Evolutionary conservation across 108 stramenopile genomes (phyloP).

Genomic region (Pseudonitzschia multiseries): DNA sequence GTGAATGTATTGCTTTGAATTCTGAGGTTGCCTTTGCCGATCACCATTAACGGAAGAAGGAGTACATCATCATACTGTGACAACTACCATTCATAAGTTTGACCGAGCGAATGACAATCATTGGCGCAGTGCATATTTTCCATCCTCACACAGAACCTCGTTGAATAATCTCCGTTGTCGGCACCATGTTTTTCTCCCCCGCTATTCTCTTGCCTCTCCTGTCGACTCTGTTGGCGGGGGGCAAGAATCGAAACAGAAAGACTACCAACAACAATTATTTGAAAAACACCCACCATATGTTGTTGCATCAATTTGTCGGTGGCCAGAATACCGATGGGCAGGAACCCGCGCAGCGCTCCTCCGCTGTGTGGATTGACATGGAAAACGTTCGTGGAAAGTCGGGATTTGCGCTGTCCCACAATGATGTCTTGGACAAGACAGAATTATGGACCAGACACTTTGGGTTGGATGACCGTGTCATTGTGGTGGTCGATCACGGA

Average conservation of each 20-base stretch:
- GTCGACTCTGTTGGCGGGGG: background rate
- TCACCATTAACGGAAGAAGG: too few relatives aligned
- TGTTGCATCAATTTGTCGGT: conserved; percentile 3
- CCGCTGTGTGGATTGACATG: conserved; percentile 41
- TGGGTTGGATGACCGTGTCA: conserved; percentile 31
- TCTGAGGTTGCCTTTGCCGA: too few relatives aligned
- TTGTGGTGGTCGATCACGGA: conserved; percentile 67
- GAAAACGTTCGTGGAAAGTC: conserved; percentile 73
- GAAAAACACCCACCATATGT: conserved; percentile 5
- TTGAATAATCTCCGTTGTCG: too few relatives aligned
- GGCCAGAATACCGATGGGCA: background rate
- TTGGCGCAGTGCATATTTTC: too few relatives aligned
- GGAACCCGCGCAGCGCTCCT: background rate
- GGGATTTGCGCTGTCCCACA: conserved; percentile 55
- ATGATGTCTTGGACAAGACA: conserved; percentile 46
- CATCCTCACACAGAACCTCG: too few relatives aligned
- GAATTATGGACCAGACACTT: conserved; percentile 41
- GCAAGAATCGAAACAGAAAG: background rate
- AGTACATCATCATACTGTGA: too few relatives aligned
- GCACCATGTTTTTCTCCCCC: conserved; percentile 3
- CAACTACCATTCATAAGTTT: too few relatives aligned
- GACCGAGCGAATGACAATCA: too few relatives aligned
- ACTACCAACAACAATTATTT: background rate
- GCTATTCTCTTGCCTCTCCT: background rate
- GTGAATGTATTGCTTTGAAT: too few relatives aligned